Base-by-base conservation (phyloP, 768 basidiomycete species). In the Boletus insuetus region DNA sequence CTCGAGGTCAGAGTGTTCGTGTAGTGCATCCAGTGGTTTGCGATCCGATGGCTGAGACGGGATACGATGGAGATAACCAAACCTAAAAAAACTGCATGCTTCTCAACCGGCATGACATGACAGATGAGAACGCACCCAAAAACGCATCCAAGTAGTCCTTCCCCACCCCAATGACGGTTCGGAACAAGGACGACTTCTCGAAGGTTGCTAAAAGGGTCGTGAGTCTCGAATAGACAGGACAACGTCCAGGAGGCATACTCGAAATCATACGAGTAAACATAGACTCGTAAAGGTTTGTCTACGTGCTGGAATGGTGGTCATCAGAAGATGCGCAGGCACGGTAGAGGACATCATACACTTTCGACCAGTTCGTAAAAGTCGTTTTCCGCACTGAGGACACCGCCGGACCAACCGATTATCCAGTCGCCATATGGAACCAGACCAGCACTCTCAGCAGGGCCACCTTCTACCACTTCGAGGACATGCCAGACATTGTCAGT, bases 401-500 rank as follows among this genome's bases (percentile, higher is more conserved):
- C 96, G 12, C 97, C 96, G 16, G 92, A 91, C 91, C 96, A 99
- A 19, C 96, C 96, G 65, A 87, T 76, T 61, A 85, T 83, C 76
- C 82, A 86, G 69, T 85, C 82, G 31, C 82, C 80, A 76, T 91
- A 95, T 1, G 96, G 96, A 19, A 99, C 97, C 12, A 98, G 82
- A 3, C 95, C 96, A 7, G 94, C 94, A 64, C 89, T 91, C 76
- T 98, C 95, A 10, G 96, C 97, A 7, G 97, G 97, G 58, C 89
- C 91, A 20, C 94, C 96, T 70, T 99, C 96, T 39, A 96, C 75
- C 14, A 99, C 94, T 67, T 99, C 97, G 44, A 99, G 78, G 39
- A 99, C 94, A 72, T 98, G 97, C 95, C 97, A 99, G 6, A 99
- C 94, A 59, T 89, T 92, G 66, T 98, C 94, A 19, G 91, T 76